These are phyloP conservation scores for Sphagnum fallax DNA, from an alignment of 228 moss, liverwort and hornwort species.

Conservation along the genomic window DNA sequence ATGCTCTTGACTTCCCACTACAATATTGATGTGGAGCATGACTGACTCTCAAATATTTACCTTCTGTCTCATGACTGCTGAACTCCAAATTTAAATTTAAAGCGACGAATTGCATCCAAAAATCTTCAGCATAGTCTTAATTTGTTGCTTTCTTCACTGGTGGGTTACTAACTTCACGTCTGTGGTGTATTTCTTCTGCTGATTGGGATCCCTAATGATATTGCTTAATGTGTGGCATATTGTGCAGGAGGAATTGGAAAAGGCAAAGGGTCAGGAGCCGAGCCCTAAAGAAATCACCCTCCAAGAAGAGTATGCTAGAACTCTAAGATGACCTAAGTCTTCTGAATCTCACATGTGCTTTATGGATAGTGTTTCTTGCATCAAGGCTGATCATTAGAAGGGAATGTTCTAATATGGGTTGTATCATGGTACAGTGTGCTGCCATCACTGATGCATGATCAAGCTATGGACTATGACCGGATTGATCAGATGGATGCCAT, in stretches of 20 bases:
- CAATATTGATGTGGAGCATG: constrained; percentile 27
- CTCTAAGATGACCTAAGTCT: no score
- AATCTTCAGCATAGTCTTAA: no score
- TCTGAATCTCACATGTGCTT: neutral
- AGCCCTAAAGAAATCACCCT: constrained; percentile 47
- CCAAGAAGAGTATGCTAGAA: constrained; percentile 73
- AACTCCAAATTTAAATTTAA: neutral
- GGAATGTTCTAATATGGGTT: neutral
- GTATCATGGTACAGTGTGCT: constrained; percentile 3
- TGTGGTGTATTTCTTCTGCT: no score
- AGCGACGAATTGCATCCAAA: no score
- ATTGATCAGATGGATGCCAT: constrained; percentile 92
- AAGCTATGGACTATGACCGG: constrained; percentile 70
- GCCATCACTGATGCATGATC: constrained; percentile 45
- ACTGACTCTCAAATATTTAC: no score
- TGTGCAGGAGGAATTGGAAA: constrained; percentile 39
- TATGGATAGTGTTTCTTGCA: neutral
- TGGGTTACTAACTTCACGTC: no score
- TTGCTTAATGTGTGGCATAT: constrained; percentile 3
- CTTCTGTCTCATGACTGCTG: no score
- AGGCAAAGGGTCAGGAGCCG: constrained; percentile 32
- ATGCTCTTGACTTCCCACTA: constrained; percentile 42
- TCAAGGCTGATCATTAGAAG: neutral
- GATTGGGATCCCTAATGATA: no score
- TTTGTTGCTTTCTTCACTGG: no score